Evolutionary conservation across 805 yeast genomes (phyloP).

Genomic region (Yarrowia phangngaensis): DNA sequence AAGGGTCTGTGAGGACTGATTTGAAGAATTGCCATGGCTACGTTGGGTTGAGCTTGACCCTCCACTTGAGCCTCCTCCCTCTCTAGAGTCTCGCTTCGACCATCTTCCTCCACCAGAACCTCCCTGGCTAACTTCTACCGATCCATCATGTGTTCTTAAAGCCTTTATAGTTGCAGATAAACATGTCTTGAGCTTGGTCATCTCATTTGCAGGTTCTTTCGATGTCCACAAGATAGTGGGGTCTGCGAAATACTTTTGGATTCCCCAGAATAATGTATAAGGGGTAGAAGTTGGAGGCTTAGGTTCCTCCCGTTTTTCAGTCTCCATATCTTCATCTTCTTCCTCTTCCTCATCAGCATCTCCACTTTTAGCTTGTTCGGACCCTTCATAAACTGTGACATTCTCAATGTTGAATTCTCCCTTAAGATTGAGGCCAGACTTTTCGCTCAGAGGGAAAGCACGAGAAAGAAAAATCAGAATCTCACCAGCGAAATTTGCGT

Average conservation of each 20-base stretch:
- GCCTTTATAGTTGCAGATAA: conserved; percentile 30
- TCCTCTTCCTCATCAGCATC: conserved; percentile 19
- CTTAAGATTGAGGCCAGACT: conserved; percentile 40
- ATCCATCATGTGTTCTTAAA: conserved; percentile 27
- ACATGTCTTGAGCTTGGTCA: conserved; percentile 10
- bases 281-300: neutral
- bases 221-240: conserved; percentile 32
- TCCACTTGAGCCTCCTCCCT: neutral
- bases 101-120: neutral
- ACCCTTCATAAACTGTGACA: conserved; percentile 34
- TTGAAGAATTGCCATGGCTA: too few relatives aligned
- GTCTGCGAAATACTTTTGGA: conserved; percentile 36
- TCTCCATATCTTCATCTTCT: conserved; percentile 16
- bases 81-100: conserved; percentile 6
- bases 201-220: conserved; percentile 18
- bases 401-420: conserved; percentile 40
- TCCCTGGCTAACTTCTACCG: neutral
- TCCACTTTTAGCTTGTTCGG: conserved; percentile 2
- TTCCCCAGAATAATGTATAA: conserved; percentile 37
- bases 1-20: conserved; percentile 29
- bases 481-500: conserved; percentile 39
- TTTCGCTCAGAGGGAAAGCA: conserved; percentile 40
- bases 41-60: neutral
- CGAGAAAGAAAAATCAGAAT: conserved; percentile 38
- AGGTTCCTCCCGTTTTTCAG: neutral